Base-by-base conservation (phyloP, 2,329 filamentous ascomycete species). In the Elsinoe ampelina region DNA sequence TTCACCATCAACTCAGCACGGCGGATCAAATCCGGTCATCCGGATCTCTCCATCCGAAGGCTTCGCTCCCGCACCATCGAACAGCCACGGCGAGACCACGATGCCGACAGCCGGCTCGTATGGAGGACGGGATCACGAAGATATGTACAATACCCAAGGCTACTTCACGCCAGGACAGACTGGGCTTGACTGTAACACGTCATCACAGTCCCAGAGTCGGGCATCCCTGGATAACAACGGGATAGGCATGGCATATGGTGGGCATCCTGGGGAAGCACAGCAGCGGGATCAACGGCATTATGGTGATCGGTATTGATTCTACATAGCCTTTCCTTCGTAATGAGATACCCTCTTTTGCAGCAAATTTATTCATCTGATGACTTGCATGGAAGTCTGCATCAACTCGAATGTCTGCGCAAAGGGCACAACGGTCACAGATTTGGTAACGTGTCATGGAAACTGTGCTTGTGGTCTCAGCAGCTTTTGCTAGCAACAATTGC, bases 161-260 rank as follows among this genome's bases (percentile, higher is more conserved):
- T 52, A 52, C 34, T 52, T 52, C 17, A 36, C 17, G 2, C 48
- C 48, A 8, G 32, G 30, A 3, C 32, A 48, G 54, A 47, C 30
- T 12, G 39, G 54, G 12, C 22, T 45, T 17, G 41, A 42, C 4
- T 11, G 4, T n/a, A 42, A 45, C 15, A 36, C 39, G 12, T 15
- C 11, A 2, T 38, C 34, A 34, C 42, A 42, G 19, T 38, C 34
- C 17, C 42, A 42, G 19, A 41, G 38, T 26, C 41, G 42, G 26
- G 26, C 11, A 5, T 38, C 32, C 7, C 5, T 13, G 26, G 39
- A 56, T 7, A 7, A 32, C 5, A 13, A 34, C 7, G 34, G 20
- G 19, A 56, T 56, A 13, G 54, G 54, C 13, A 45, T 56, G 20
- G 54, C 54, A 5, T 47, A 56, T 38, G 54, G 50, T 3, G 50